phyloP scores from a whole-genome alignment of 768 basidiomycete genomes.

The Termitomyces sp. region DNA sequence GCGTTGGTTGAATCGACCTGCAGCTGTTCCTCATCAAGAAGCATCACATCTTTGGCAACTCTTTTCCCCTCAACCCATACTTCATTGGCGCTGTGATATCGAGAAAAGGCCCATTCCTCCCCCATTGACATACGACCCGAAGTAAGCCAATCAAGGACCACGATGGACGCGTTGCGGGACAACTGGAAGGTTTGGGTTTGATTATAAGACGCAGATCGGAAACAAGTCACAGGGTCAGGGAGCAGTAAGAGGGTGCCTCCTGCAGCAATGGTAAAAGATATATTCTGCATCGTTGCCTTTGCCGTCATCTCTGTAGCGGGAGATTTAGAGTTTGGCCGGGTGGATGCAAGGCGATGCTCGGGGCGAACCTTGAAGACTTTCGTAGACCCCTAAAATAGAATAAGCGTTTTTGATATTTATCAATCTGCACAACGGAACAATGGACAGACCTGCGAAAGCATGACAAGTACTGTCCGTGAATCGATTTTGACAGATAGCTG shows the following conservation, averaged over 20 bases:
- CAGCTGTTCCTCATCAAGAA: conserved; percentile 65
- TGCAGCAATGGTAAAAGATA: conserved; percentile 52
- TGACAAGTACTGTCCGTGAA: conserved; percentile 51
- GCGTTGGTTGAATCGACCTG: conserved; percentile 10
- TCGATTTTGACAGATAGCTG: conserved; percentile 59
- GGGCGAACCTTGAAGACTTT: conserved; percentile 88
- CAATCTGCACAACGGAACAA: not conserved
- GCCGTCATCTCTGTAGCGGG: not conserved
- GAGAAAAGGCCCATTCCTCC: conserved; percentile 87
- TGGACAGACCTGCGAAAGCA: conserved; percentile 80
- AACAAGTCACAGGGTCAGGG: conserved; percentile 93
- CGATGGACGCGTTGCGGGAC: conserved; percentile 52
- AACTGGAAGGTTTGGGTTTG: conserved; percentile 82
- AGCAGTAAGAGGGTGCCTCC: conserved; percentile 69
- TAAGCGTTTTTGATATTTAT: not conserved
- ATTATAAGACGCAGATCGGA: conserved; percentile 75
- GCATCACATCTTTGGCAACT: conserved; percentile 72
- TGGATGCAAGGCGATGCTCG: conserved; percentile 52
- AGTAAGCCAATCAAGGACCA: conserved; percentile 90
- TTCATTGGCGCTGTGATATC: conserved; percentile 85
- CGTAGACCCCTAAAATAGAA: conserved; percentile 68
- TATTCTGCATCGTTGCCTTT: conserved; percentile 54
- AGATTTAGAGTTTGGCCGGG: conserved; percentile 9
- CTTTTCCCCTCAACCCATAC: conserved; percentile 61
- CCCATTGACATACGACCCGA: conserved; percentile 79